A percentile compares a stretch with the other conserved stretches of the same genome.
Evolutionary conservation across 257 asterid genomes (phyloP).

Genomic region (Sherardia arvensis): DNA sequence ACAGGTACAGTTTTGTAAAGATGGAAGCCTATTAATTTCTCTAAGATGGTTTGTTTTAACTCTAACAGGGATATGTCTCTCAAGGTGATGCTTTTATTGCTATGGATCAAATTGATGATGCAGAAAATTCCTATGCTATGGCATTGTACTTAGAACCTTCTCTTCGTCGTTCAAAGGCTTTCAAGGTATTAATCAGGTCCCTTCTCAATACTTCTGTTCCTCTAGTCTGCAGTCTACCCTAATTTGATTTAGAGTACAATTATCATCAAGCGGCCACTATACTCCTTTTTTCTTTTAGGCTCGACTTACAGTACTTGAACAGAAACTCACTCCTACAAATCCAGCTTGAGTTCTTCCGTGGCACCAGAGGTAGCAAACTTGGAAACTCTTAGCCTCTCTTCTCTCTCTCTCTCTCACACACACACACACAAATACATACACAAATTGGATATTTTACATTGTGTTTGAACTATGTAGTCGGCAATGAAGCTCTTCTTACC

Average conservation of each 20-base stretch:
- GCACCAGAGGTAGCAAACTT: conserved; percentile 1
- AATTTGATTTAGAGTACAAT: background rate
- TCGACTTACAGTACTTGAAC: conserved; percentile 54
- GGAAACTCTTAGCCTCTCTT: background rate
- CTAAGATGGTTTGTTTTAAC: background rate
- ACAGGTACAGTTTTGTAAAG: background rate
- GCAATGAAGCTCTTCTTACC: background rate
- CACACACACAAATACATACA: no score
- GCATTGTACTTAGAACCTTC: conserved; percentile 69
- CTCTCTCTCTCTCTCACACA: no score
- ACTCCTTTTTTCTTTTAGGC: conserved; percentile 39
- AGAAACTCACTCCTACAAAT: conserved; percentile 36
- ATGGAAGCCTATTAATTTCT: background rate
- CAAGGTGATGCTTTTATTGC: conserved; percentile 78
- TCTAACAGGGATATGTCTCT: conserved; percentile 62
- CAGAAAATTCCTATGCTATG: conserved; percentile 58
- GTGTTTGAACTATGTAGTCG: background rate
- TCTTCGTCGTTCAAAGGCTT: conserved; percentile 66
- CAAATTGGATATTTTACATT: background rate
- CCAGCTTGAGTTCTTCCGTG: conserved; percentile 18
- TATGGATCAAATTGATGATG: conserved; percentile 42
- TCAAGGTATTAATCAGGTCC: conserved; percentile 44
- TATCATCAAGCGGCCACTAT: background rate
- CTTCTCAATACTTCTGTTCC: background rate
- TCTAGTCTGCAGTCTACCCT: background rate